A percentile compares a stretch with the other conserved stretches of the same genome.
phyloP scores from a whole-genome alignment of 805 yeast genomes.

The Candida mattraensis region DNA sequence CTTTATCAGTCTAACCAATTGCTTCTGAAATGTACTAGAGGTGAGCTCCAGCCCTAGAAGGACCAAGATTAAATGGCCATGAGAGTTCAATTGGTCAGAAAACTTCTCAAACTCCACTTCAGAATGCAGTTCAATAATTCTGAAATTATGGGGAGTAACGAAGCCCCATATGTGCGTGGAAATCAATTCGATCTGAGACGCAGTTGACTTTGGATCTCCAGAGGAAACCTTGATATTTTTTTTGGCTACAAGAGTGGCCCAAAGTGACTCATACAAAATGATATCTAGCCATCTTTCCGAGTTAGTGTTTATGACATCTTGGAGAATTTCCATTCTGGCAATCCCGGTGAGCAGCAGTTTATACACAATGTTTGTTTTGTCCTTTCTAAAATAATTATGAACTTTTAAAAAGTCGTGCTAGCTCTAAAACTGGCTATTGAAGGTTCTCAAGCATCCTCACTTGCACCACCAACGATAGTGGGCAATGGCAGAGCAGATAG shows the following conservation, averaged over 20 bases:
- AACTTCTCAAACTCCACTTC: conserved; percentile 11
- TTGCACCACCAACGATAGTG: too few relatives aligned
- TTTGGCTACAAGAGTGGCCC: conserved; percentile 27
- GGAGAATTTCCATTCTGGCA: too few relatives aligned
- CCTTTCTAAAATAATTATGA: too few relatives aligned
- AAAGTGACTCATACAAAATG: conserved; percentile 23
- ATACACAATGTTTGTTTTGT: too few relatives aligned
- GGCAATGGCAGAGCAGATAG: too few relatives aligned
- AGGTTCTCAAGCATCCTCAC: too few relatives aligned
- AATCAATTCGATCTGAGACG: conserved; percentile 18
- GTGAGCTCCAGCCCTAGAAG: conserved; percentile 14
- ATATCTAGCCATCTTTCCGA: too few relatives aligned
- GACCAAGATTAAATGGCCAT: conserved; percentile 5
- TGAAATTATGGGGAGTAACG: background rate
- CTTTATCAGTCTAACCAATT: conserved; percentile 5
- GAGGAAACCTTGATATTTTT: conserved; percentile 30
- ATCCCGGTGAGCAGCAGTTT: too few relatives aligned
- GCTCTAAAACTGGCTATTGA: too few relatives aligned
- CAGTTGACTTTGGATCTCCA: conserved; percentile 12
- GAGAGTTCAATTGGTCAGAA: conserved; percentile 2
- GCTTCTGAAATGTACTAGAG: conserved; percentile 10
- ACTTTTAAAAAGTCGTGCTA: too few relatives aligned
- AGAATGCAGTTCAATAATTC: conserved; percentile 2
- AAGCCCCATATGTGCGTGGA: conserved; percentile 16
- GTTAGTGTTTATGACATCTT: too few relatives aligned